Percentiles rank a stretch among this genome's conserved stretches.
Conservation (phyloP, 2,329 filamentous ascomycete species). For the Nemania bipapillata region DNA sequence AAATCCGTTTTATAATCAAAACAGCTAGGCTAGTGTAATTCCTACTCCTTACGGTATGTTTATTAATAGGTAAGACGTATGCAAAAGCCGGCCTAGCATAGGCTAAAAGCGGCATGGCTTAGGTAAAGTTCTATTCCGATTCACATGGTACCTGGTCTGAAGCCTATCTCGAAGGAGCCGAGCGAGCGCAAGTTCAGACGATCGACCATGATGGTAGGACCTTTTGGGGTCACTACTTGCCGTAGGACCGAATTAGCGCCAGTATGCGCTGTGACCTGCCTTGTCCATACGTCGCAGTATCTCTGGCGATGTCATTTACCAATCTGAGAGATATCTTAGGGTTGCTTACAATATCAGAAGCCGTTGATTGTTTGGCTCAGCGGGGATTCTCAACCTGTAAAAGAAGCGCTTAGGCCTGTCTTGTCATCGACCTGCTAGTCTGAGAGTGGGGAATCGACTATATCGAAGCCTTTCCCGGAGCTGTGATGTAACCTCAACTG, state of each 20-base stretch:
- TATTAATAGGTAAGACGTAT: no score
- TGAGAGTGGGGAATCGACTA: slow-evolving; percentile 14
- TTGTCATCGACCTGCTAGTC: slow-evolving; percentile 25
- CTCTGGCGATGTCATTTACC: slow-evolving; percentile 21
- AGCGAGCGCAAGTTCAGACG: slow-evolving; percentile 9
- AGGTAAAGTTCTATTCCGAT: no score
- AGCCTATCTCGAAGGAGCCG: no score
- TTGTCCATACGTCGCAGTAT: slow-evolving; percentile 19
- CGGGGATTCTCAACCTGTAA: neutral
- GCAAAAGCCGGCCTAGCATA: no score
- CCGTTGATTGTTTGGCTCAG: slow-evolving; percentile 2
- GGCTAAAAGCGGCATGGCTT: no score
- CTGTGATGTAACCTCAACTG: slow-evolving; percentile 29
- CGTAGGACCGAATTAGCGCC: slow-evolving; percentile 34
- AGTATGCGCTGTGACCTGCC: slow-evolving; percentile 29
- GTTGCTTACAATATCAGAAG: neutral
- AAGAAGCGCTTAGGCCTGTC: slow-evolving; percentile 1
- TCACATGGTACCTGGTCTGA: no score
- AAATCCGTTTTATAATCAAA: no score
- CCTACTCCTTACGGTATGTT: no score
- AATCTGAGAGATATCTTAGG: slow-evolving; percentile 2
- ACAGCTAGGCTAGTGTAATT: no score
- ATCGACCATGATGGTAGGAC: slow-evolving; percentile 10
- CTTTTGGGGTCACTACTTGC: slow-evolving; percentile 15
- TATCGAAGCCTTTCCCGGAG: slow-evolving; percentile 14